phyloP scores from a whole-genome alignment of 352 stramenopile genomes.

The Phytophthora nicotianae region DNA sequence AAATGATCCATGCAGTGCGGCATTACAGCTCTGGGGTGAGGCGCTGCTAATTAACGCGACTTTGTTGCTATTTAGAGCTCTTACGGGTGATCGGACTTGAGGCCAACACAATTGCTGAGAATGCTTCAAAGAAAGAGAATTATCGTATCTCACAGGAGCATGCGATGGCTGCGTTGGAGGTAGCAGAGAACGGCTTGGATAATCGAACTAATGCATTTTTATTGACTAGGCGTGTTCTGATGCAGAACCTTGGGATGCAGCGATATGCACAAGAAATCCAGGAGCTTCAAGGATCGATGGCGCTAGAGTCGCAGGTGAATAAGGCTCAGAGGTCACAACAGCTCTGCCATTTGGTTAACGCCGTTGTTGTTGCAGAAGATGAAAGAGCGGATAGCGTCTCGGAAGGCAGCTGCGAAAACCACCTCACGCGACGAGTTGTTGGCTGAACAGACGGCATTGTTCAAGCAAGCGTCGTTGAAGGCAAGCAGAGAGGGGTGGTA shows the following conservation, averaged over 20 bases:
- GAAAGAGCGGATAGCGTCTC: slow-evolving; percentile 43
- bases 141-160: slow-evolving; percentile 73
- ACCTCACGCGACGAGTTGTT: slow-evolving; percentile 61
- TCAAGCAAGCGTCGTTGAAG: slow-evolving; percentile 65
- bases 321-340: slow-evolving; percentile 4
- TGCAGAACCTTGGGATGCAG: slow-evolving; percentile 46
- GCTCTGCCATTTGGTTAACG: slow-evolving; percentile 4
- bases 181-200: slow-evolving; percentile 10
- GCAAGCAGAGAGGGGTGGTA: slow-evolving; percentile 72
- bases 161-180: slow-evolving; percentile 59
- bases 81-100: slow-evolving; percentile 48
- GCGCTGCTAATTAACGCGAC: slow-evolving; percentile 2
- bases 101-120: slow-evolving; percentile 60
- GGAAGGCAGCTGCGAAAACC: slow-evolving; percentile 39
- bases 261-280: slow-evolving; percentile 40
- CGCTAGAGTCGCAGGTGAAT: slow-evolving; percentile 39
- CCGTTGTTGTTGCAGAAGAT: slow-evolving; percentile 39
- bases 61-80: slow-evolving; percentile 46
- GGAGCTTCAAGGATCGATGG: slow-evolving; percentile 34
- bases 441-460: slow-evolving; percentile 76
- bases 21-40: neutral
- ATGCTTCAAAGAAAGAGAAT: slow-evolving; percentile 60
- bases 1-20: neutral
- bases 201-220: neutral
- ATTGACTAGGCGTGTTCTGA: neutral